Conservation (phyloP, 1,284 basidiomycete species). For the Kwoniella shivajii region DNA sequence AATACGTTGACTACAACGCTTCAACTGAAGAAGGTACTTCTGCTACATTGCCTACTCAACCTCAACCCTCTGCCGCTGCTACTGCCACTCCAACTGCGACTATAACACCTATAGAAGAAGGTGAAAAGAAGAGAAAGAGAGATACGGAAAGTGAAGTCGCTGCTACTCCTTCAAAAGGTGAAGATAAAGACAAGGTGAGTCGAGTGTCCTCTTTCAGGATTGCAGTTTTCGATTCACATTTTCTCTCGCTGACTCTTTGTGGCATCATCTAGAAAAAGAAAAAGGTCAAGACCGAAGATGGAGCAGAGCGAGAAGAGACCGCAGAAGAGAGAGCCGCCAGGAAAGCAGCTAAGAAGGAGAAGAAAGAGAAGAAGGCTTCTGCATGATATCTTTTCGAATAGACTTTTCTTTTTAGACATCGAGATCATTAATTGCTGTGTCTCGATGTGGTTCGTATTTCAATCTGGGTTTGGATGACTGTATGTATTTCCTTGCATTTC, state of each 20-base stretch:
- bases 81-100: constrained; percentile 57
- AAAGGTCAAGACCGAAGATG: constrained; percentile 55
- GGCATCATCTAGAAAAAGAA: constrained; percentile 77
- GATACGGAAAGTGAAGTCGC: constrained; percentile 51
- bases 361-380: constrained; percentile 47
- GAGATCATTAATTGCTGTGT: background rate
- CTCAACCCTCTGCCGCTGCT: constrained; percentile 52
- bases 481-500: too few relatives aligned
- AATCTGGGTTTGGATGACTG: too few relatives aligned
- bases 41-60: constrained; percentile 43
- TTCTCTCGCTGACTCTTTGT: too few relatives aligned
- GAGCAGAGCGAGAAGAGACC: constrained; percentile 56
- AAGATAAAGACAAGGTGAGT: constrained; percentile 53
- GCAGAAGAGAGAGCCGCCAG: constrained; percentile 50
- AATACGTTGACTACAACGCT: constrained; percentile 87
- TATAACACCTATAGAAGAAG: constrained; percentile 33
- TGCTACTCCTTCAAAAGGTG: constrained; percentile 30
- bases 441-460: too few relatives aligned
- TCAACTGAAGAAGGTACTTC: constrained; percentile 37
- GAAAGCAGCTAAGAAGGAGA: constrained; percentile 51
- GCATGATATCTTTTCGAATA: background rate
- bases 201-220: background rate
- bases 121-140: constrained; percentile 59
- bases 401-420: background rate
- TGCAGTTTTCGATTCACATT: background rate